phyloP scores from a whole-genome alignment of 371 early-diverging fungal species.

The Coemansia sp. region DNA sequence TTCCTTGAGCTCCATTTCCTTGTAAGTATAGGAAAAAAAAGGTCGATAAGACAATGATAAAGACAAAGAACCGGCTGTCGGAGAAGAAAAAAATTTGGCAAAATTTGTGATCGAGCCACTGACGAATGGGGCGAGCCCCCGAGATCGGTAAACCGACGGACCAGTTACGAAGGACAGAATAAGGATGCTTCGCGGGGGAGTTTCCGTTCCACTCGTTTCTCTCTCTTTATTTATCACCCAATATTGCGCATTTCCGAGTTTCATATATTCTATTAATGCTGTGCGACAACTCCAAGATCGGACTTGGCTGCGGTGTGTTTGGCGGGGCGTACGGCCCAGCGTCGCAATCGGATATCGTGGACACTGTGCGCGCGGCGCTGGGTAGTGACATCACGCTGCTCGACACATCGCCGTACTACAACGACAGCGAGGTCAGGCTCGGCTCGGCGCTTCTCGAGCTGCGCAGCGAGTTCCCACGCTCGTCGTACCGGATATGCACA shows the following conservation, averaged over 20 bases:
- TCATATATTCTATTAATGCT: slow-evolving; percentile 1
- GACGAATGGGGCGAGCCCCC: no score
- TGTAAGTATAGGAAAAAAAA: not conserved
- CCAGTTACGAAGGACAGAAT: no score
- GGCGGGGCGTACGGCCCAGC: slow-evolving; percentile 40
- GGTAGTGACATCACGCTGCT: slow-evolving; percentile 64
- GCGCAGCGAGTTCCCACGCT: slow-evolving; percentile 58
- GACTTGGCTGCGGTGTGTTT: slow-evolving; percentile 43
- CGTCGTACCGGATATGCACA: slow-evolving; percentile 67
- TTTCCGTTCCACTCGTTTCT: not conserved
- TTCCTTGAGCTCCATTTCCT: not conserved
- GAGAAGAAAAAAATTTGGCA: not conserved
- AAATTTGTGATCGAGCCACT: not conserved
- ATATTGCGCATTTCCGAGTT: not conserved
- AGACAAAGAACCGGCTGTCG: no score
- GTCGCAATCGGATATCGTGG: not conserved
- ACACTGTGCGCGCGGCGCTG: slow-evolving; percentile 26
- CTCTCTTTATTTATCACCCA: not conserved
- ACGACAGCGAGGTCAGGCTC: slow-evolving; percentile 67
- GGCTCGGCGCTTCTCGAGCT: slow-evolving; percentile 64
- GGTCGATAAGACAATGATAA: not conserved
- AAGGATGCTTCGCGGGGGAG: no score
- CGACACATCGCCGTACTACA: slow-evolving; percentile 81
- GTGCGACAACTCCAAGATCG: slow-evolving; percentile 14
- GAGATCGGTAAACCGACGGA: no score